Evolutionary conservation across 441 rosid species (phyloP).

Genomic region (Eruca vesicaria): DNA sequence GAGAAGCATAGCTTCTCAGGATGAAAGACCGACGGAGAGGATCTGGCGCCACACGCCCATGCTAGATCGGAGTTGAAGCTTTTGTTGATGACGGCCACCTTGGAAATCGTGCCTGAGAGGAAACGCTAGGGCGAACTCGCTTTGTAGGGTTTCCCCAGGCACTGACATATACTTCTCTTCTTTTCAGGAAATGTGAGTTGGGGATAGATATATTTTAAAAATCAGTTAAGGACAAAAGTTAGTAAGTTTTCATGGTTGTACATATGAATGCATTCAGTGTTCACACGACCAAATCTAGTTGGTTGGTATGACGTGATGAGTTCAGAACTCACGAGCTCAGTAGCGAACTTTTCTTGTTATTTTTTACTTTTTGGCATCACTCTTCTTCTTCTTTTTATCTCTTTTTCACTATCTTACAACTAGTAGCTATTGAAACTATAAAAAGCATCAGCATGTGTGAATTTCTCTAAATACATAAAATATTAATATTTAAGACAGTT

Average conservation of each 20-base stretch:
- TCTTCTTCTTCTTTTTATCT: background rate
- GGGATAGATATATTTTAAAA: background rate
- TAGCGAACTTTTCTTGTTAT: background rate
- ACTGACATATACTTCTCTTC: background rate
- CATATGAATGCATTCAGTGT: background rate
- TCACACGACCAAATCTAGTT: slow-evolving; percentile 15
- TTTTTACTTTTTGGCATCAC: background rate
- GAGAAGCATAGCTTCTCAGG: background rate
- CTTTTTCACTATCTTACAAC: no score
- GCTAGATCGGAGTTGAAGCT: background rate
- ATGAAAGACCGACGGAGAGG: background rate
- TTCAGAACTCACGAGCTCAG: slow-evolving; percentile 22
- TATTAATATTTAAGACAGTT: no score
- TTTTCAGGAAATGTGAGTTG: no score
- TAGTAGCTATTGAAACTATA: no score
- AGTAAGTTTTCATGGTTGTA: background rate
- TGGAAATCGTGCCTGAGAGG: no score
- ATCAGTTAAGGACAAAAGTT: background rate
- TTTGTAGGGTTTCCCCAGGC: no score
- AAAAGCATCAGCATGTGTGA: no score
- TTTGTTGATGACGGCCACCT: background rate
- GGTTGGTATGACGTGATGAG: slow-evolving; percentile 1
- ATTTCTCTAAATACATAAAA: no score
- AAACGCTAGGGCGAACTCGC: no score
- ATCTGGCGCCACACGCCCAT: background rate